Base-by-base conservation (phyloP, 2,329 filamentous ascomycete species). In the Fusarium sulawesiense region DNA sequence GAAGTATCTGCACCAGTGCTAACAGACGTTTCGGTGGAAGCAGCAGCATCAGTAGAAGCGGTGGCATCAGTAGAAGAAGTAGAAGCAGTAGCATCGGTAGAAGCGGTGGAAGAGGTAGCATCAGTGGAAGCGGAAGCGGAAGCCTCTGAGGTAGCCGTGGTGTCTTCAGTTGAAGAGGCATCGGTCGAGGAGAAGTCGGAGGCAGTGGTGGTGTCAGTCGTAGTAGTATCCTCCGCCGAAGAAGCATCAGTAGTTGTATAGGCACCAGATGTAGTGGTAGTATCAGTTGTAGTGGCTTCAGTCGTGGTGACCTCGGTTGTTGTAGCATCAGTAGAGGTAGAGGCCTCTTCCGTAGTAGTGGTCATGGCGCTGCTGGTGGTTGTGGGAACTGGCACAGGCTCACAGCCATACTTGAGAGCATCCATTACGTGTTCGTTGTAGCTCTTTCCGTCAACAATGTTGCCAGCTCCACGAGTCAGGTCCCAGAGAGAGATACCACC, bases 401-500 rank as follows among this genome's bases (percentile, higher is more conserved):
- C 74, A 60, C 80, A 82, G 49, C 79, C 81, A 48, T 79, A 79
- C 61, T 75, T 58, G 48, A 84, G 75, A 12, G 80, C 79, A 44
- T 82, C 79, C 27, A 79, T 68, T 29, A 79, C 76, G 44, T 78
- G 73, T 49, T 82, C 66, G 63, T 81, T 77, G 64, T 80, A 85
- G 25, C 66, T 71, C 72, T 82, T 79, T 46, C 77, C 79, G 44
- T 76, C 64, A 7, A 70, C 29, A 8, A 48, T 16, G 67, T 83
- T 82, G 1, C 53, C 49, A 12, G 70, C 72, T 23, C 78, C 81
- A 9, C 75, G 76, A 30, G 76, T 78, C 25, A 81, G 77, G 53
- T 86, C 84, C 82, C 82, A 85, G 21, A 85, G 71, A 47, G 83
- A 84, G 49, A 85, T 74, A 70, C 83, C 84, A 18, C 81, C 83